Conservation (phyloP, 2,329 filamentous ascomycete genomes). For the Aspergillus aculeatus region DNA sequence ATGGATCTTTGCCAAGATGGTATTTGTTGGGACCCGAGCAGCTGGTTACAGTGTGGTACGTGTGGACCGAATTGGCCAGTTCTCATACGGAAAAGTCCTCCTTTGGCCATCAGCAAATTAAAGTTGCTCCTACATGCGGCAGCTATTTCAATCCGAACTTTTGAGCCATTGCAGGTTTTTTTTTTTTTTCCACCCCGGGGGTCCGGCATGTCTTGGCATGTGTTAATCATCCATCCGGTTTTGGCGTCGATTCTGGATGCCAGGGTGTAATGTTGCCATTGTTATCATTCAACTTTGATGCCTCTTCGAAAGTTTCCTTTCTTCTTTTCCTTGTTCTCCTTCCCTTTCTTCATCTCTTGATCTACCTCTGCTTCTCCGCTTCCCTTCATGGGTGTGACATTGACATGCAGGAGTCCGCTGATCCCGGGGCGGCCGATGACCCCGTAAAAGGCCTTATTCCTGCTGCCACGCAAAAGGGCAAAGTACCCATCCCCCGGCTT, state of each 20-base stretch:
- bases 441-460: neutral
- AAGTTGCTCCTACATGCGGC: neutral
- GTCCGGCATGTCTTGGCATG: neutral
- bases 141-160: neutral
- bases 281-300: neutral
- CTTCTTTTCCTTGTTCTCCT: neutral
- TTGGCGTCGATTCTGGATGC: neutral
- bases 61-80: neutral
- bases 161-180: neutral
- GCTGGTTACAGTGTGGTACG: neutral
- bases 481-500: constrained; percentile 8
- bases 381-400: neutral
- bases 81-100: neutral
- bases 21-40: neutral
- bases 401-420: constrained; percentile 3
- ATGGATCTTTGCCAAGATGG: neutral
- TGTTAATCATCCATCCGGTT: neutral
- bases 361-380: neutral
- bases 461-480: neutral
- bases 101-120: neutral
- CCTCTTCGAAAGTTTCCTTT: neutral
- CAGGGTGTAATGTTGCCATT: neutral
- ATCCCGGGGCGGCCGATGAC: neutral
- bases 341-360: neutral
- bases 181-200: neutral